Percentiles rank a stretch among this genome's conserved stretches.
These are phyloP conservation scores for Fomitopsis serialis DNA, from an alignment of 768 basidiomycete genomes.

Conservation along the genomic window DNA sequence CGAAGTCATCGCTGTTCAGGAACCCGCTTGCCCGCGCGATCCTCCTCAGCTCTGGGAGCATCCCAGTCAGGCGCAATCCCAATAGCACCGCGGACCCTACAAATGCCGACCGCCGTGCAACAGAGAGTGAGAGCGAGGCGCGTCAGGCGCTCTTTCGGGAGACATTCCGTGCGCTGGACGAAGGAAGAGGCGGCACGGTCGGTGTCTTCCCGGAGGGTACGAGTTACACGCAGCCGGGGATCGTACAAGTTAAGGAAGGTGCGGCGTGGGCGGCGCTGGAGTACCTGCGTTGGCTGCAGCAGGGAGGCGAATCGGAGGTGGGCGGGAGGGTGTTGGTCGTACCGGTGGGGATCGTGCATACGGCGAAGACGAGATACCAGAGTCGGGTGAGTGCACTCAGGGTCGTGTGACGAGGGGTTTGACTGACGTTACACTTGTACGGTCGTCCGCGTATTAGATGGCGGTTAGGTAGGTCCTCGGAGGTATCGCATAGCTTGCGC, in stretches of 20 bases:
- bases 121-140: slow-evolving; percentile 53
- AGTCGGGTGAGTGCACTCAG: slow-evolving; percentile 57
- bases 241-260: slow-evolving; percentile 90
- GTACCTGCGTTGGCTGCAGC: slow-evolving; percentile 71
- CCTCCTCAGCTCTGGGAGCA: slow-evolving; percentile 85
- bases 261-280: slow-evolving; percentile 92
- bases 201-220: slow-evolving; percentile 94
- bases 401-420: not conserved
- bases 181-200: slow-evolving; percentile 74
- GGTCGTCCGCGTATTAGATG: not conserved
- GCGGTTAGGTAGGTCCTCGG: slow-evolving; percentile 32
- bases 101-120: not conserved
- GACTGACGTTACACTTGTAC: not conserved
- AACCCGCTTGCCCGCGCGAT: slow-evolving; percentile 73
- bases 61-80: slow-evolving; percentile 85
- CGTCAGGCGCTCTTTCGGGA: slow-evolving; percentile 81
- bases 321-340: slow-evolving; percentile 42
- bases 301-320: slow-evolving; percentile 32
- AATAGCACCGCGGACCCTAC: slow-evolving; percentile 7
- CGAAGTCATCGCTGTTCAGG: slow-evolving; percentile 82
- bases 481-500: not conserved
- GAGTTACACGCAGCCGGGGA: slow-evolving; percentile 87
- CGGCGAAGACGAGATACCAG: slow-evolving; percentile 91
- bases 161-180: slow-evolving; percentile 79
- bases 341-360: slow-evolving; percentile 88